phyloP scores from a whole-genome alignment of 345 rosid genomes.

The Barbarea vulgaris region DNA sequence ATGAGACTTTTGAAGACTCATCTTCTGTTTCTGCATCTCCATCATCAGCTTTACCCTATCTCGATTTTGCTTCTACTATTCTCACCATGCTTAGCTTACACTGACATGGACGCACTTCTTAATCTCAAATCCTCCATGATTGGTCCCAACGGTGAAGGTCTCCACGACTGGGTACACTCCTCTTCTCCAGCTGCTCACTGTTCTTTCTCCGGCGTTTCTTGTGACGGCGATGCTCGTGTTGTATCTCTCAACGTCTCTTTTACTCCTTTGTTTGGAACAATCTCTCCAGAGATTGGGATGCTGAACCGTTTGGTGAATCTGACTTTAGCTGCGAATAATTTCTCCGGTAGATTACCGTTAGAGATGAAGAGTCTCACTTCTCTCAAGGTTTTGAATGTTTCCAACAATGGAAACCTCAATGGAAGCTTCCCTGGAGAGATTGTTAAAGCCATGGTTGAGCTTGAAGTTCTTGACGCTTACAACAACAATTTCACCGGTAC shows the following conservation, averaged over 20 bases:
- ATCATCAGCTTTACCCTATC: slow-evolving; percentile 6
- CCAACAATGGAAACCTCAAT: slow-evolving; percentile 52
- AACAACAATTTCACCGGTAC: slow-evolving; percentile 69
- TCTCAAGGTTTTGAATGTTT: slow-evolving; percentile 63
- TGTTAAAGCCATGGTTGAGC: slow-evolving; percentile 51
- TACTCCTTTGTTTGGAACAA: slow-evolving; percentile 50
- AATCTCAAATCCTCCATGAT: slow-evolving; percentile 66
- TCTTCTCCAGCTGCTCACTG: slow-evolving; percentile 62
- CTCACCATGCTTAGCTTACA: slow-evolving; percentile 40
- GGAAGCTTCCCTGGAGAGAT: slow-evolving; percentile 68
- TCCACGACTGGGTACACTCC: slow-evolving; percentile 66
- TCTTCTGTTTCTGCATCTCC: slow-evolving; percentile 30
- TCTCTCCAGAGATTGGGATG: slow-evolving; percentile 76
- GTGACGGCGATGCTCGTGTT: slow-evolving; percentile 56
- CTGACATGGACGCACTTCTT: slow-evolving; percentile 62
- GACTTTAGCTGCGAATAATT: slow-evolving; percentile 51
- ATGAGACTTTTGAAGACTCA: slow-evolving; percentile 36
- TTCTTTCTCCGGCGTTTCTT: slow-evolving; percentile 76
- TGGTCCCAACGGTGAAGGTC: slow-evolving; percentile 58
- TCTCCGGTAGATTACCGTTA: slow-evolving; percentile 61
- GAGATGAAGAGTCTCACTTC: slow-evolving; percentile 60
- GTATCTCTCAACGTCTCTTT: slow-evolving; percentile 63
- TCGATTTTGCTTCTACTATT: slow-evolving; percentile 28
- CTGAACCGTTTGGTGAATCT: slow-evolving; percentile 63
- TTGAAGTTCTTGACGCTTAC: slow-evolving; percentile 63